Conservation (phyloP, 495 filamentous ascomycete genomes). For the Neurospora sp. region DNA sequence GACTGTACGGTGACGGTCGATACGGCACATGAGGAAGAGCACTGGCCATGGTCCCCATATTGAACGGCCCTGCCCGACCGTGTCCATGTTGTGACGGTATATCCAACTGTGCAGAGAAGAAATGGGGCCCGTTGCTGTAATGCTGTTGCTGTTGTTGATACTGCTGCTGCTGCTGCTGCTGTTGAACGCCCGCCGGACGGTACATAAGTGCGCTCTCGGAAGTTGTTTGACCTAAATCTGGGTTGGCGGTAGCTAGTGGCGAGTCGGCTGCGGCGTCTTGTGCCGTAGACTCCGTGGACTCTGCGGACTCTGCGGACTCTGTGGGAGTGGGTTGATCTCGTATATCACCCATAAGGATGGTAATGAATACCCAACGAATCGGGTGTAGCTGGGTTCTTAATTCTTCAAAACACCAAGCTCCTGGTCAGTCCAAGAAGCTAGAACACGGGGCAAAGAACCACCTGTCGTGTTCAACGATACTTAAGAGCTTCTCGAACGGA, state of each 20-base stretch:
- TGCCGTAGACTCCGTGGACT: not conserved
- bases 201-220: not conserved
- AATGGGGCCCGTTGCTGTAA: conserved; percentile 20
- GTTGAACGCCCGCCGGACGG: not conserved
- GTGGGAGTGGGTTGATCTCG: not conserved
- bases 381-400: not conserved
- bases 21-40: conserved; percentile 30
- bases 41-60: conserved; percentile 29
- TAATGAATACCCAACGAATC: not conserved
- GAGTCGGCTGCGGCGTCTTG: not conserved
- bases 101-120: conserved; percentile 28
- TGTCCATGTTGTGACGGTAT: conserved; percentile 23
- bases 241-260: conserved; percentile 2
- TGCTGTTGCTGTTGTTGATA: conserved; percentile 14
- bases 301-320: not conserved
- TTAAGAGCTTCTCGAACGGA: not conserved
- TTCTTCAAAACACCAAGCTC: not conserved
- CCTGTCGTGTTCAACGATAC: not conserved
- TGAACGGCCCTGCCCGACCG: conserved; percentile 24
- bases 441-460: not conserved
- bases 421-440: not conserved
- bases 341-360: not conserved
- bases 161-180: conserved; percentile 13
- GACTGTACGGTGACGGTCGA: conserved; percentile 21
- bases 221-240: not conserved